Conservation (phyloP, 1,284 basidiomycete species). For the Xerocomus nothofagi region DNA sequence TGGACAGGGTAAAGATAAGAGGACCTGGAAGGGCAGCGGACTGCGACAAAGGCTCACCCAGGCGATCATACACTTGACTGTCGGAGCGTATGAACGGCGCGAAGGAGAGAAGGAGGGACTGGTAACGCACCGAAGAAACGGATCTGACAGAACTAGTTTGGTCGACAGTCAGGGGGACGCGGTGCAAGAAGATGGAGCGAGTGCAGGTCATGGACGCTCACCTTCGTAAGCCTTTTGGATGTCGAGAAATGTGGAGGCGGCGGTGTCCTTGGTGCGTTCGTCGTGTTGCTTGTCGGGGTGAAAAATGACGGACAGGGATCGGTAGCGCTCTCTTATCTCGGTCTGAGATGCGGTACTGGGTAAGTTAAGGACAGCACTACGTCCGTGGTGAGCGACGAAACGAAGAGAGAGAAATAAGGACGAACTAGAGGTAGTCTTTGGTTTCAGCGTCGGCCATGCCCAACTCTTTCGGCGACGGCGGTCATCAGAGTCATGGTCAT, state of each 20-base stretch:
- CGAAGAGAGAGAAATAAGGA: neutral
- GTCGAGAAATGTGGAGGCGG: conserved; percentile 67
- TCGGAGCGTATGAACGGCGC: conserved; percentile 14
- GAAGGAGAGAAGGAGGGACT: conserved; percentile 1
- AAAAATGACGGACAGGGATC: conserved; percentile 71
- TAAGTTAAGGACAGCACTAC: conserved; percentile 65
- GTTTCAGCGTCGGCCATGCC: too few species aligned
- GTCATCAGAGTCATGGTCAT: too few species aligned
- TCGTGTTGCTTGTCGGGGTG: conserved; percentile 84
- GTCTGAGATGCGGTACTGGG: conserved; percentile 59
- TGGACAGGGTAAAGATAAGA: conserved; percentile 28
- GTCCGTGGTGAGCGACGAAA: neutral
- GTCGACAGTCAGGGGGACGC: conserved; percentile 15
- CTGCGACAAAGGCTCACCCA: conserved; percentile 48
- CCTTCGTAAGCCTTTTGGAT: conserved; percentile 80
- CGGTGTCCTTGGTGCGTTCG: conserved; percentile 54
- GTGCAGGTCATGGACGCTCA: too few species aligned
- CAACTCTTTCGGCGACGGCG: too few species aligned
- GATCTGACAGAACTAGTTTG: conserved; percentile 67
- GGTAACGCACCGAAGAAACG: conserved; percentile 59
- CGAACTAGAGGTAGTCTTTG: conserved; percentile 1
- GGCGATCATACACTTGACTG: conserved; percentile 72
- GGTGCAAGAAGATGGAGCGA: conserved; percentile 8
- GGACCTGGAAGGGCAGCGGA: neutral
- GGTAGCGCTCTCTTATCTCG: conserved; percentile 74